phyloP scores from a whole-genome alignment of 768 basidiomycete species.

The Kwoniella heveanensis region DNA sequence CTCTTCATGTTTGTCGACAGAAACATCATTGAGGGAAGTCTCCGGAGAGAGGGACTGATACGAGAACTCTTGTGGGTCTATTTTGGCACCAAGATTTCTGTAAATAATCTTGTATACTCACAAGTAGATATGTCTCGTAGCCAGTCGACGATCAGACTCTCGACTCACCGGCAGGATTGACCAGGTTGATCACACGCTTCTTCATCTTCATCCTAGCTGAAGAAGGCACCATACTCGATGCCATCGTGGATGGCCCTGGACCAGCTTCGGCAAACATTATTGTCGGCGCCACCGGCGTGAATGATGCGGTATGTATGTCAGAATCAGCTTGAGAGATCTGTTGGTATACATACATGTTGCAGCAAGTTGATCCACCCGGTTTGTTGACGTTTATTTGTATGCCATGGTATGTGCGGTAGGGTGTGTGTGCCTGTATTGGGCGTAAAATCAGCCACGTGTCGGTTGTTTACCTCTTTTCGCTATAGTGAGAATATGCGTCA shows the following conservation, averaged over 20 bases:
- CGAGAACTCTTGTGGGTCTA: slow-evolving; percentile 31
- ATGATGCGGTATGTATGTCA: not conserved
- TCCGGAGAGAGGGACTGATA: slow-evolving; percentile 18
- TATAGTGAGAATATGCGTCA: too few species aligned
- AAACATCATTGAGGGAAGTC: slow-evolving; percentile 9
- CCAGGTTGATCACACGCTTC: slow-evolving; percentile 38
- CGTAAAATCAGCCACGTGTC: slow-evolving; percentile 30
- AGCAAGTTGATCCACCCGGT: too few species aligned
- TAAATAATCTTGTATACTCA: too few species aligned
- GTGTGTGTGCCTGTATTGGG: too few species aligned
- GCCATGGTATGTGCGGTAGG: not conserved
- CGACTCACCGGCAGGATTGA: slow-evolving; percentile 44
- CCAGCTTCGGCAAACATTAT: slow-evolving; percentile 30
- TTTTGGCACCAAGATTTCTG: too few species aligned
- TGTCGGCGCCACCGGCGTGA: too few species aligned
- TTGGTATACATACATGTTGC: not conserved
- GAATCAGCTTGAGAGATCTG: too few species aligned
- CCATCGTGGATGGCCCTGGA: slow-evolving; percentile 34
- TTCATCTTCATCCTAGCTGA: slow-evolving; percentile 29
- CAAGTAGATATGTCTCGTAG: too few species aligned
- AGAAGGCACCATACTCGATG: slow-evolving; percentile 24
- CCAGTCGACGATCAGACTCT: too few species aligned
- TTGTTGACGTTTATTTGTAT: slow-evolving; percentile 12
- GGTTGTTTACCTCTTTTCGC: slow-evolving; percentile 19
- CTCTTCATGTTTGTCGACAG: not conserved